Conservation (phyloP, 768 basidiomycete genomes). For the Lentinus tigrinus region DNA sequence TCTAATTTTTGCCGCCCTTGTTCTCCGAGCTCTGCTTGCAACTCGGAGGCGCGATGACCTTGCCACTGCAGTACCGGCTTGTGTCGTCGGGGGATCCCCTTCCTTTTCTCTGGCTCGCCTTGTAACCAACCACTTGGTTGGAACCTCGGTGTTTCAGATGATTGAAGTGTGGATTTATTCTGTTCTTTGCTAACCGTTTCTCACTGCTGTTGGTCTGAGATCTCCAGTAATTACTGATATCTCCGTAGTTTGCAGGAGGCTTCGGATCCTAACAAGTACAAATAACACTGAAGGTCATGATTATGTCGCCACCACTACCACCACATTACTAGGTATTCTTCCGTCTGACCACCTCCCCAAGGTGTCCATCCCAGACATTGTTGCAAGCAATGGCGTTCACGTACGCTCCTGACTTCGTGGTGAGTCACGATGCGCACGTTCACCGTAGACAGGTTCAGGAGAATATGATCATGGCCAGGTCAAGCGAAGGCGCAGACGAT, state of each 20-base stretch:
- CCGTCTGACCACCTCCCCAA: not conserved
- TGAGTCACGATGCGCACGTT: not conserved
- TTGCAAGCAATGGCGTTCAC: not conserved
- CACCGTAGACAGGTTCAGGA: not conserved
- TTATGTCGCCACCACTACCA: not conserved
- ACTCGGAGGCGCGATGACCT: slow-evolving; percentile 31
- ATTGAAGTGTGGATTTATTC: not conserved
- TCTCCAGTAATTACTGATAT: no score
- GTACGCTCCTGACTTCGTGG: slow-evolving; percentile 8
- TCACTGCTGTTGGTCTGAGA: no score
- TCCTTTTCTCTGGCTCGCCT: slow-evolving; percentile 3
- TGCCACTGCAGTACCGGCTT: slow-evolving; percentile 32
- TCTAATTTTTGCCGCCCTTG: slow-evolving; percentile 34
- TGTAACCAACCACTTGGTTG: slow-evolving; percentile 8
- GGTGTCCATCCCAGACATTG: no score
- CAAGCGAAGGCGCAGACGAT: slow-evolving; percentile 1
- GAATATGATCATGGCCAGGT: not conserved
- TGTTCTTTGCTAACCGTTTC: no score
- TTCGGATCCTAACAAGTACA: not conserved
- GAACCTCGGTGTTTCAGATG: slow-evolving; percentile 7
- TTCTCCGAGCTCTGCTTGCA: slow-evolving; percentile 31
- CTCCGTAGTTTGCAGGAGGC: not conserved
- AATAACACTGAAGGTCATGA: not conserved
- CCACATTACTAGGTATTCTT: not conserved
- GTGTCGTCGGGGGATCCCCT: slow-evolving; percentile 32